Evolutionary conservation across 306 rosid species (phyloP).

Genomic region (Rosa rugosa): DNA sequence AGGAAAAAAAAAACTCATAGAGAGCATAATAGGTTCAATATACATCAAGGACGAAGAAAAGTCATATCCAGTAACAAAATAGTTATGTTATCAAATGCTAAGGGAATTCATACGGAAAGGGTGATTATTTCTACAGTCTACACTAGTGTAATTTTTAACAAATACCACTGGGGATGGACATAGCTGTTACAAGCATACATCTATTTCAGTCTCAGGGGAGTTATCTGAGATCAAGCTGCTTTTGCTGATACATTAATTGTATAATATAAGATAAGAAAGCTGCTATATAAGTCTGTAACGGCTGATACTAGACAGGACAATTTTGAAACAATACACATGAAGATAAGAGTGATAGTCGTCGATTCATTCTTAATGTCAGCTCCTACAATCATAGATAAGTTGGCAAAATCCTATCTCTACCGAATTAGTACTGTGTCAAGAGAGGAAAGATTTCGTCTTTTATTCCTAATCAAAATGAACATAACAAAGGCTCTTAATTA

Average conservation of each 20-base stretch:
- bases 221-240: not conserved
- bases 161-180: not conserved
- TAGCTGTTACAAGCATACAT: not conserved
- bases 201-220: not conserved
- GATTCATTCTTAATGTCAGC: no score
- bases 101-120: not conserved
- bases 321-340: no score
- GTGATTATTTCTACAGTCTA: not conserved
- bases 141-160: not conserved
- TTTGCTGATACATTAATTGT: not conserved
- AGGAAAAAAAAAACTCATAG: not conserved
- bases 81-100: no score
- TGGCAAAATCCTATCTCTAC: not conserved
- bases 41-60: not conserved
- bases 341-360: not conserved
- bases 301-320: not conserved
- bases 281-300: not conserved
- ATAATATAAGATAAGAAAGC: no score
- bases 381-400: no score
- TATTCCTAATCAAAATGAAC: not conserved
- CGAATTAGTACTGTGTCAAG: not conserved
- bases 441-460: not conserved
- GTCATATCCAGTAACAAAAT: no score
- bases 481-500: not conserved
- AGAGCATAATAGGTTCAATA: not conserved